Percentiles rank a stretch among this genome's conserved stretches.
These are phyloP conservation scores for Vanderwaltozyma polyspora DNA, from an alignment of 805 yeast genomes.

Conservation along the genomic window DNA sequence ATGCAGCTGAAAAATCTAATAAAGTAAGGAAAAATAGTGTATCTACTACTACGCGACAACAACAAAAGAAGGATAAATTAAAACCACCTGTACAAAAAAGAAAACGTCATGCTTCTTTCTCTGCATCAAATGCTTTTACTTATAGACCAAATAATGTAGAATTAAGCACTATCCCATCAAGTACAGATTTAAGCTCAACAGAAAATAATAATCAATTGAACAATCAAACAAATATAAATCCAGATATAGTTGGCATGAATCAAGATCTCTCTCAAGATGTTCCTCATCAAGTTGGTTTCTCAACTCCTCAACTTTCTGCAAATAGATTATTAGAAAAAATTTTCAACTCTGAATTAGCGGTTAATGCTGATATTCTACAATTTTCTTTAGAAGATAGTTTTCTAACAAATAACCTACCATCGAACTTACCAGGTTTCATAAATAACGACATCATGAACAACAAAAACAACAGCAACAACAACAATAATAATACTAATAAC, in stretches of 20 bases:
- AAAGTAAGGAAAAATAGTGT: not conserved
- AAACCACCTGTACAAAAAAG: conserved; percentile 10
- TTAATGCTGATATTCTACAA: conserved; percentile 15
- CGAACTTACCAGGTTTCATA: not conserved
- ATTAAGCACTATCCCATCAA: too few species aligned
- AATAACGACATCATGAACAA: not conserved
- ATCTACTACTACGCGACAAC: not conserved
- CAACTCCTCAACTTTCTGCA: conserved; percentile 66
- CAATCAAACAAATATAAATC: too few species aligned
- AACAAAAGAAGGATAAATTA: not conserved
- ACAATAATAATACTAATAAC: not conserved
- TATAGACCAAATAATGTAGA: conserved; percentile 14
- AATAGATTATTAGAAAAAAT: conserved; percentile 31
- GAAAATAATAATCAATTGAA: too few species aligned
- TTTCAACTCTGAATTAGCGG: conserved; percentile 17
- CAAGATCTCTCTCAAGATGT: conserved; percentile 16
- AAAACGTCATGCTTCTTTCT: conserved; percentile 34
- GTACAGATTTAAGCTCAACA: not conserved
- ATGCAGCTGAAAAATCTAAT: conserved; percentile 1
- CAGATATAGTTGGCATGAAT: too few species aligned
- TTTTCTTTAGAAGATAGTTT: conserved; percentile 16
- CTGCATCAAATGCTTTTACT: conserved; percentile 32
- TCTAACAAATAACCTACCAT: not conserved
- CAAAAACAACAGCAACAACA: not conserved
- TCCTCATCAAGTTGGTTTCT: conserved; percentile 65